Percentiles rank a stretch among this genome's conserved stretches.
These are phyloP conservation scores for Penicillium longicatenatum DNA, from an alignment of 495 filamentous ascomycete species.

Conservation along the genomic window DNA sequence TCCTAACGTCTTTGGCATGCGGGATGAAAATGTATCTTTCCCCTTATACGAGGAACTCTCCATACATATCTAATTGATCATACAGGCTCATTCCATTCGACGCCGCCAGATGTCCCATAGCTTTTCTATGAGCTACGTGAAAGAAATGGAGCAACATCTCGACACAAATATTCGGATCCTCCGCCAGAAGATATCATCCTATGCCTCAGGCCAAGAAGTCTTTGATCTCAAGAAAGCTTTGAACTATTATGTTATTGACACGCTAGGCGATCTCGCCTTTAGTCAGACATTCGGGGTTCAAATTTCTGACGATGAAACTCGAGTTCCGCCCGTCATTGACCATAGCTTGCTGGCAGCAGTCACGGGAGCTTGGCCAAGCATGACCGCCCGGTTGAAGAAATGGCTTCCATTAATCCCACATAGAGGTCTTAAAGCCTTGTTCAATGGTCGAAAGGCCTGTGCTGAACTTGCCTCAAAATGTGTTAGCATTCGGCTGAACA, in stretches of 20 bases:
- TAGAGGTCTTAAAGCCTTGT: constrained; percentile 7
- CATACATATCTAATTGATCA: background rate
- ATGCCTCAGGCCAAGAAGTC: constrained; percentile 1
- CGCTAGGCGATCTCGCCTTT: constrained; percentile 12
- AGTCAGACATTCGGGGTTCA: constrained; percentile 16
- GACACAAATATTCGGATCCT: constrained; percentile 13
- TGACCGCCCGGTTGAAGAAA: constrained; percentile 10
- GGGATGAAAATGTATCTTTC: constrained; percentile 12
- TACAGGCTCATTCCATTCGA: constrained; percentile 13
- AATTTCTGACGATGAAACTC: constrained; percentile 9
- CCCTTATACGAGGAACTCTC: background rate
- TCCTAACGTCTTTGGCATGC: constrained; percentile 16
- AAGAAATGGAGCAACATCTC: constrained; percentile 17
- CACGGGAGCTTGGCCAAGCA: constrained; percentile 16
- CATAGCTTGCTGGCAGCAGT: constrained; percentile 17
- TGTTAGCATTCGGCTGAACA: constrained; percentile 5
- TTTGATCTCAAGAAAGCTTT: constrained; percentile 15
- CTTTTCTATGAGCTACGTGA: constrained; percentile 15
- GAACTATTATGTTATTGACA: constrained; percentile 14
- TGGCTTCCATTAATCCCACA: constrained; percentile 17
- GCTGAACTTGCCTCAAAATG: constrained; percentile 13
- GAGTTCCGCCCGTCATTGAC: constrained; percentile 11
- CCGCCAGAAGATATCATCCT: constrained; percentile 5
- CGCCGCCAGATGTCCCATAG: constrained; percentile 18
- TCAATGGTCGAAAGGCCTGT: constrained; percentile 12